Conservation (phyloP, 2,329 filamentous ascomycete species). For the Pyrenophora tritici-repentis region DNA sequence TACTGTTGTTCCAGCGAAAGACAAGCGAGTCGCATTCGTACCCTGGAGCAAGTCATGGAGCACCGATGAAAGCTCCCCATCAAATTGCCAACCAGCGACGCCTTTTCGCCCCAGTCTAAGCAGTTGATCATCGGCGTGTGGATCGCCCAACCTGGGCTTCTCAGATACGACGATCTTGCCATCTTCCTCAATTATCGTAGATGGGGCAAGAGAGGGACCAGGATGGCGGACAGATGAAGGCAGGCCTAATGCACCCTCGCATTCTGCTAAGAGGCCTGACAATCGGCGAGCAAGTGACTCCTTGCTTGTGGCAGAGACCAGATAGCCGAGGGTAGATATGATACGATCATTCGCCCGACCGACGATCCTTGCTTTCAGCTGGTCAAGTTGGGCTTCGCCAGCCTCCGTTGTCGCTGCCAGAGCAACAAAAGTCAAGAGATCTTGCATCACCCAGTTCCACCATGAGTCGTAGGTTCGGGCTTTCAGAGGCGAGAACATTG, state of each 20-base stretch:
- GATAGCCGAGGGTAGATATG: neutral
- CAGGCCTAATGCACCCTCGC: neutral
- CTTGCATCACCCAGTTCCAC: conserved; percentile 28
- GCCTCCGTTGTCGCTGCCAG: neutral
- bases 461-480: conserved; percentile 22
- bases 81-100: neutral
- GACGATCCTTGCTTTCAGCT: neutral
- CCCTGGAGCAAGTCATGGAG: neutral
- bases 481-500: conserved; percentile 21
- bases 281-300: neutral
- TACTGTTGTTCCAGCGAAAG: conserved; percentile 38
- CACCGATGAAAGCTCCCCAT: neutral
- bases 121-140: neutral
- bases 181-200: neutral
- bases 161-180: neutral
- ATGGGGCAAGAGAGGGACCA: neutral
- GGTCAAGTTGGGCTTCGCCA: neutral
- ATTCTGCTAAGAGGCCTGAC: neutral
- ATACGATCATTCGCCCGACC: neutral
- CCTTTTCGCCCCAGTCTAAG: neutral
- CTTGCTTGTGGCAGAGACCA: neutral
- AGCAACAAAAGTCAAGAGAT: conserved; percentile 16
- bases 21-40: neutral
- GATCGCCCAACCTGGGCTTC: neutral
- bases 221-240: neutral